These are phyloP conservation scores for Silene vulgaris DNA, from an alignment of 179 eudicot genomes.

Conservation along the genomic window DNA sequence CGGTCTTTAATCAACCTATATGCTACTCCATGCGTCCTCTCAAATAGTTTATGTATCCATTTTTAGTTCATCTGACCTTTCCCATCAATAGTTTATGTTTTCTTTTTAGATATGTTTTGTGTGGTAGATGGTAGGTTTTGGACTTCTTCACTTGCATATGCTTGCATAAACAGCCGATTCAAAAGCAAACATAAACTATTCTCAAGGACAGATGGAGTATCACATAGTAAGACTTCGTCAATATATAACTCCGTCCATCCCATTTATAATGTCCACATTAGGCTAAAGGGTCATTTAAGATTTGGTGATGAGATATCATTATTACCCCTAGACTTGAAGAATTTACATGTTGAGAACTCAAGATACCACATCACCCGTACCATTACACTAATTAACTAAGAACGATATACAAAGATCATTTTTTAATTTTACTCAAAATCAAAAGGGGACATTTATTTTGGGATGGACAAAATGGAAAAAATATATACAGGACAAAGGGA, in stretches of 20 bases:
- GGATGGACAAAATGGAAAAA: not conserved
- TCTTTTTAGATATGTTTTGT: not conserved
- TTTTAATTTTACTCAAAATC: not conserved
- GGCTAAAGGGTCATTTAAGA: not conserved
- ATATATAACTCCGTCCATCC: no score
- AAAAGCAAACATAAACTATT: not conserved
- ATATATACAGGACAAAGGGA: not conserved
- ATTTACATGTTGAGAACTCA: not conserved
- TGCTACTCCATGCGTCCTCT: not conserved
- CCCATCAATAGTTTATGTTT: not conserved
- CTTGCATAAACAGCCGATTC: not conserved
- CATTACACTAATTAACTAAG: not conserved
- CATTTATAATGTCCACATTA: no score
- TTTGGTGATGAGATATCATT: not conserved
- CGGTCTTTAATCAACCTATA: not conserved
- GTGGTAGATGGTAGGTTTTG: not conserved
- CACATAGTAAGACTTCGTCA: not conserved
- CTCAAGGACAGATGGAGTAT: not conserved
- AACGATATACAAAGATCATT: not conserved
- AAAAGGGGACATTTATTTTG: not conserved
- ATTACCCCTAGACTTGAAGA: not conserved
- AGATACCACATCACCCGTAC: not conserved
- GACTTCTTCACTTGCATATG: not conserved
- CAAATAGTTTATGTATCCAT: not conserved
- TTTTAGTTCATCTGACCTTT: not conserved